Conservation (phyloP, 768 basidiomycete genomes). For the Vararia minispora region DNA sequence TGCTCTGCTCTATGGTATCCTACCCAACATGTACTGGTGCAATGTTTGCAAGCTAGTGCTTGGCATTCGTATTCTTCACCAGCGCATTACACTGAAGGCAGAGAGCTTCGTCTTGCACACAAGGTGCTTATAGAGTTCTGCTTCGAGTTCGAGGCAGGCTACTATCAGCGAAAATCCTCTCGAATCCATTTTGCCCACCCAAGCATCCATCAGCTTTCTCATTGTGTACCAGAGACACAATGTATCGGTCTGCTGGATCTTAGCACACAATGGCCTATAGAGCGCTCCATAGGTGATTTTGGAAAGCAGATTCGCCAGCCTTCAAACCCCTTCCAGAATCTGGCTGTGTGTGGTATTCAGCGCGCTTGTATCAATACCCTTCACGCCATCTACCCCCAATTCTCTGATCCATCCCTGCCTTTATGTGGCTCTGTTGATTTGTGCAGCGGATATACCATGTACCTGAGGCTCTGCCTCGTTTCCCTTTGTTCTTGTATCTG, state of each 20-base stretch:
- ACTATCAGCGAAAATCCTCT: slow-evolving; percentile 19
- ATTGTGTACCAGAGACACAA: slow-evolving; percentile 17
- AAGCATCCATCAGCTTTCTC: slow-evolving; percentile 22
- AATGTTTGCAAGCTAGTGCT: slow-evolving; percentile 20
- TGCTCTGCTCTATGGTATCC: slow-evolving; percentile 15
- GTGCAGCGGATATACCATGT: too few relatives aligned
- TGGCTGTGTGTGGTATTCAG: slow-evolving; percentile 13
- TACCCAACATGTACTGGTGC: slow-evolving; percentile 16
- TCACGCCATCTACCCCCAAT: too few relatives aligned
- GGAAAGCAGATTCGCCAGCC: slow-evolving; percentile 18
- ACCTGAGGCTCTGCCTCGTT: too few relatives aligned
- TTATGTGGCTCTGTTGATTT: too few relatives aligned
- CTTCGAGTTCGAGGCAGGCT: slow-evolving; percentile 25
- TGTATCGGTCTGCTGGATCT: slow-evolving; percentile 12
- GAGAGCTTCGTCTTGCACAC: slow-evolving; percentile 17
- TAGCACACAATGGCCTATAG: slow-evolving; percentile 17
- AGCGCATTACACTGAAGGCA: slow-evolving; percentile 9
- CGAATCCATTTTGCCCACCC: slow-evolving; percentile 25
- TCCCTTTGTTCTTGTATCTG: too few relatives aligned
- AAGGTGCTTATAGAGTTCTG: slow-evolving; percentile 17
- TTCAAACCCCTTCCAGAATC: slow-evolving; percentile 17
- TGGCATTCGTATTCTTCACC: slow-evolving; percentile 16
- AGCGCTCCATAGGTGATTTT: slow-evolving; percentile 17
- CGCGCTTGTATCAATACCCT: slow-evolving; percentile 4
- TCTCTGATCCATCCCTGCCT: too few relatives aligned